Base-by-base conservation (phyloP, 2,329 filamentous ascomycete species). In the Alternaria sp. region DNA sequence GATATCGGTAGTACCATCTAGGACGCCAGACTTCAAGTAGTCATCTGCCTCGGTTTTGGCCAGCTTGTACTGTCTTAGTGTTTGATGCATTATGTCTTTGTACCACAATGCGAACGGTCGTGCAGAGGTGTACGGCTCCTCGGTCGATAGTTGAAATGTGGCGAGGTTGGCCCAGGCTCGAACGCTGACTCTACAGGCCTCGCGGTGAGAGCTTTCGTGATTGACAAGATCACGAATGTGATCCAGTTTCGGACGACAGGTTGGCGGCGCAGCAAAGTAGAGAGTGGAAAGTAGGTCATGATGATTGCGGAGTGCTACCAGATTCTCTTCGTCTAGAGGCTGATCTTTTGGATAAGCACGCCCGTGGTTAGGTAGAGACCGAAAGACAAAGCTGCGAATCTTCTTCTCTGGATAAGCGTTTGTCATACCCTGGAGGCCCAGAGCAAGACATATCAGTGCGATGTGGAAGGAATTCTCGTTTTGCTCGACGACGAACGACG, bases 251-350 rank as follows among this genome's bases (percentile, higher is more conserved):
- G 85, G 85, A n/a, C 87, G 81, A 67, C 80, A 84, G 2, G 79
- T 78, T 28, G 83, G 74, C 26, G 87, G 86, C 38, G 84, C 83
- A 42, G 82, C 83, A 79, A 82, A 88, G 69, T 88, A 88, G 14
- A 89, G 77, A 4, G 85, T 86, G 55, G 84, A 86, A 0, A 89
- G 79, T 16, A 89, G 78, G 67, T 89, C 86, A 63, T 88, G 86
- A 59, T 89, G 86, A 64, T 89, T 89, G 48, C 86, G 82, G 46
- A 89, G 75, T 1, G 87, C 85, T 52, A 85, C 82, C 12, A 89
- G 75, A 63, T 86, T 86, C 57, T 83, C 80, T 54, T 83, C 80
- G 30, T 79, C 80, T 14, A 89, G 71, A 5, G 81, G 75, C 59
- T 85, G 78, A 28, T 89, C 87, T 68, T 88, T 89, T 2, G 82